Evolutionary conservation across 306 rosid genomes (phyloP).

Genomic region (Dryas octopetala): DNA sequence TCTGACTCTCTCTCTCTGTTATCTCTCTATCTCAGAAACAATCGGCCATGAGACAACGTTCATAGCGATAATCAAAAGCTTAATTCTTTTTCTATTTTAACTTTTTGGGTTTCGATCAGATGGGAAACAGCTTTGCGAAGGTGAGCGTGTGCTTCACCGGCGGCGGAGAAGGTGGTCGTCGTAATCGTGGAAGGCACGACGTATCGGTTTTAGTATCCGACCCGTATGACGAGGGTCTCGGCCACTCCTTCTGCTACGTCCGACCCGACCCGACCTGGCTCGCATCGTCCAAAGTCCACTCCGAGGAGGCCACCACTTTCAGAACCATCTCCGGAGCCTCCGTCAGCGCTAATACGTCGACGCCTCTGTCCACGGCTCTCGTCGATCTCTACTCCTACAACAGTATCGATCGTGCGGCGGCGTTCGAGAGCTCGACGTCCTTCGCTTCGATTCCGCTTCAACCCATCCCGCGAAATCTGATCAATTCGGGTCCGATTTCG

Average conservation of each 20-base stretch:
- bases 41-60: conserved; percentile 42
- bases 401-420: conserved; percentile 80
- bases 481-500: conserved; percentile 71
- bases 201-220: conserved; percentile 51
- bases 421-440: conserved; percentile 87
- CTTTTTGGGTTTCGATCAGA: conserved; percentile 7
- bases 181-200: conserved; percentile 47
- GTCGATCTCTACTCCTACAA: conserved; percentile 73
- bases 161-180: conserved; percentile 19
- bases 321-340: conserved; percentile 94
- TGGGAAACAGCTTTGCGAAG: conserved; percentile 95
- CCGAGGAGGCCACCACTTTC: conserved; percentile 92
- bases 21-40: conserved; percentile 1
- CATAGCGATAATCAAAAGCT: conserved; percentile 14
- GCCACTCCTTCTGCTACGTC: conserved; percentile 96
- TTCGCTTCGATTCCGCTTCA: conserved; percentile 94
- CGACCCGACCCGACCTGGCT: conserved; percentile 77
- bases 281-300: conserved; percentile 79
- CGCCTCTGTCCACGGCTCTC: conserved; percentile 83
- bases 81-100: neutral
- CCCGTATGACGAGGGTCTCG: conserved; percentile 77
- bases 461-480: conserved; percentile 65
- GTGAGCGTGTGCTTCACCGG: conserved; percentile 80
- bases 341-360: conserved; percentile 92
- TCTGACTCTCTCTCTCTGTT: conserved; percentile 16